phyloP scores from a whole-genome alignment of 2,329 filamentous ascomycete species.

The Fusarium austroafricanum region DNA sequence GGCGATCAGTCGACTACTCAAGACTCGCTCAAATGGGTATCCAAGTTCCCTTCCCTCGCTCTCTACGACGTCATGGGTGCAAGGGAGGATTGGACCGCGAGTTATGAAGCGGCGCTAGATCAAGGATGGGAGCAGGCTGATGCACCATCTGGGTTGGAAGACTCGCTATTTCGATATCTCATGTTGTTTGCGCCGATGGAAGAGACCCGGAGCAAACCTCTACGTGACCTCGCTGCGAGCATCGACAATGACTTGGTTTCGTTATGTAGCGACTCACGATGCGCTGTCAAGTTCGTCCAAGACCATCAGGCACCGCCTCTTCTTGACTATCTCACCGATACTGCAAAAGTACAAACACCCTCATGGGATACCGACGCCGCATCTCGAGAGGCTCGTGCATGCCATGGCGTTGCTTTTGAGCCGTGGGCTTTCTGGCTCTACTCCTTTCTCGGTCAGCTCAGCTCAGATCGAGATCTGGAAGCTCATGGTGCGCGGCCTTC shows the following conservation, averaged over 20 bases:
- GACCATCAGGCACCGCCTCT: conserved; percentile 48
- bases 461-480: conserved; percentile 51
- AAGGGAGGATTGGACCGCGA: conserved; percentile 52
- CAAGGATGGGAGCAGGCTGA: conserved; percentile 52
- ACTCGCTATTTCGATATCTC: conserved; percentile 52
- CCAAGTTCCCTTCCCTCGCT: conserved; percentile 57
- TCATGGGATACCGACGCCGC: conserved; percentile 49
- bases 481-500: conserved; percentile 29
- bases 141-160: conserved; percentile 43
- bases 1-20: conserved; percentile 55
- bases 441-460: conserved; percentile 54
- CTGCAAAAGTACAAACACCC: conserved; percentile 47
- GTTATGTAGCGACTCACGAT: conserved; percentile 50
- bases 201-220: conserved; percentile 36
- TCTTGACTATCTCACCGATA: conserved; percentile 51
- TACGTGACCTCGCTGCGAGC: conserved; percentile 47
- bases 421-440: conserved; percentile 58
- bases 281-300: conserved; percentile 50
- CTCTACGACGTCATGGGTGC: conserved; percentile 58
- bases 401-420: conserved; percentile 53
- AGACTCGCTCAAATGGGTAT: conserved; percentile 55
- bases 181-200: conserved; percentile 51
- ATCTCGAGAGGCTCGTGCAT: conserved; percentile 46
- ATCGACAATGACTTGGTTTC: conserved; percentile 53
- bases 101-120: conserved; percentile 38